A percentile compares a stretch with the other conserved stretches of the same genome.
These are phyloP conservation scores for Penicillium verrucosum DNA, from an alignment of 2,329 filamentous ascomycete genomes.

Conservation along the genomic window DNA sequence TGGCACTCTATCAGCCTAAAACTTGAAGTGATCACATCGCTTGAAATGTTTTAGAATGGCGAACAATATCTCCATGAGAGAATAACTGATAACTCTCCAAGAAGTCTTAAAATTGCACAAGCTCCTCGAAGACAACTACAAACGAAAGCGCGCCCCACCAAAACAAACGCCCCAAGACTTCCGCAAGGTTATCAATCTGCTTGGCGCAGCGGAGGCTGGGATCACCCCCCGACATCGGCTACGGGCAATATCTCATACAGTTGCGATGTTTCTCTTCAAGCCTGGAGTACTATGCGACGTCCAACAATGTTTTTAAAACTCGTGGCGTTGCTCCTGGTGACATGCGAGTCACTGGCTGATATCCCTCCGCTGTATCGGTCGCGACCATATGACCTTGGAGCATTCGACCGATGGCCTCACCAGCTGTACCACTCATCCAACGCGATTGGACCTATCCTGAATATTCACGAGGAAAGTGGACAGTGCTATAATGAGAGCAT, in stretches of 20 bases:
- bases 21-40: too few relatives aligned
- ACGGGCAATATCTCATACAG: not conserved
- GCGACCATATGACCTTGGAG: not conserved
- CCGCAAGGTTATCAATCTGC: not conserved
- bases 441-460: not conserved
- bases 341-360: not conserved
- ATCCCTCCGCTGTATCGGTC: not conserved
- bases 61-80: not conserved
- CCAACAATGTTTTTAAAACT: not conserved
- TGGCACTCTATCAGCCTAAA: too few relatives aligned
- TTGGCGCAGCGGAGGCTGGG: not conserved
- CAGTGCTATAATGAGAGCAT: not conserved
- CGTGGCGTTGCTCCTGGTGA: not conserved
- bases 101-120: not conserved
- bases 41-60: not conserved
- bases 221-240: not conserved
- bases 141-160: not conserved
- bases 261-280: not conserved
- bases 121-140: too few relatives aligned
- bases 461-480: not conserved
- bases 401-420: slow-evolving; percentile 1
- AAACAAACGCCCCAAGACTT: not conserved
- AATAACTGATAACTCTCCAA: not conserved
- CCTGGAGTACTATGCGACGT: not conserved
- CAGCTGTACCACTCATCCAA: not conserved